Evolutionary conservation across 805 yeast genomes (phyloP).

Genomic region (Naumovozyma castellii): DNA sequence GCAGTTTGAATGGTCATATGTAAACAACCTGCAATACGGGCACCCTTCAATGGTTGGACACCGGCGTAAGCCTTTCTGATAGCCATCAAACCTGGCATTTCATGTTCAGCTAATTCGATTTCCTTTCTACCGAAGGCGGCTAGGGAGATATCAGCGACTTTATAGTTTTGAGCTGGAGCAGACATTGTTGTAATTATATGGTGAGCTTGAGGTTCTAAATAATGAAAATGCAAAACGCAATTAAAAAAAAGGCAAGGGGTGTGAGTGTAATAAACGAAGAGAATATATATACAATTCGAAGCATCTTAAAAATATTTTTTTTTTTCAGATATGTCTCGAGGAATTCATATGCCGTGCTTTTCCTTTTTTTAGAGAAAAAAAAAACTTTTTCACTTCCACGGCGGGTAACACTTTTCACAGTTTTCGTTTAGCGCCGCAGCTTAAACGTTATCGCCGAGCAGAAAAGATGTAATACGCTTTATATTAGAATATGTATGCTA

Average conservation of each 20-base stretch:
- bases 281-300: too few species aligned
- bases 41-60: slow-evolving; percentile 93
- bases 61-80: slow-evolving; percentile 88
- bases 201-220: neutral
- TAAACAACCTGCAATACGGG: slow-evolving; percentile 97
- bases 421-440: too few species aligned
- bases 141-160: slow-evolving; percentile 94
- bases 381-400: too few species aligned
- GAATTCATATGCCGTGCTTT: too few species aligned
- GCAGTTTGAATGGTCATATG: slow-evolving; percentile 99
- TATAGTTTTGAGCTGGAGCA: slow-evolving; percentile 64
- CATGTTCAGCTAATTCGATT: slow-evolving; percentile 96
- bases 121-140: slow-evolving; percentile 99
- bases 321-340: too few species aligned
- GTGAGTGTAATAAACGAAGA: too few species aligned
- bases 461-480: too few species aligned
- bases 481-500: too few species aligned
- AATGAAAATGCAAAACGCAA: neutral
- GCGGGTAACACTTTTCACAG: too few species aligned
- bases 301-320: too few species aligned
- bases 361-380: too few species aligned
- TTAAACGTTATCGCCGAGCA: too few species aligned
- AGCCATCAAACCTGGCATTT: slow-evolving; percentile 98
- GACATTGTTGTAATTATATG: slow-evolving; percentile 32
- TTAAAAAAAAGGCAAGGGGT: neutral